Percentiles rank a stretch among this genome's conserved stretches.
These are phyloP conservation scores for Biscogniauxia mediterranea DNA, from an alignment of 2,329 filamentous ascomycete genomes.

Conservation along the genomic window DNA sequence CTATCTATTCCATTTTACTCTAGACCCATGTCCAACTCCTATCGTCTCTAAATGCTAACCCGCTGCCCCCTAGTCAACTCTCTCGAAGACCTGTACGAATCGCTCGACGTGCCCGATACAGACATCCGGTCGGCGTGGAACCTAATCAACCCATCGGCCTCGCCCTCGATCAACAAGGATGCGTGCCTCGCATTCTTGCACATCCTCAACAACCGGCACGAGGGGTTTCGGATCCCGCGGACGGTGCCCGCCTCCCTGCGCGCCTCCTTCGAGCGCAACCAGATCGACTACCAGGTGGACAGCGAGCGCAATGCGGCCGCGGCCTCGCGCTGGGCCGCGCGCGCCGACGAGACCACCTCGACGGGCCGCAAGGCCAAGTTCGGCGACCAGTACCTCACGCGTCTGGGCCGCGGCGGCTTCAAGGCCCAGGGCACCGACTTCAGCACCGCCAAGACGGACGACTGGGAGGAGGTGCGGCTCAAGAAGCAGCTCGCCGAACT, in stretches of 20 bases:
- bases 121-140: conserved; percentile 95
- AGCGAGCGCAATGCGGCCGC: conserved; percentile 62
- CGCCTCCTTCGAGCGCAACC: conserved; percentile 87
- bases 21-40: background rate
- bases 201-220: conserved; percentile 93
- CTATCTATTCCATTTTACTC: background rate
- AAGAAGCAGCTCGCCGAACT: conserved; percentile 90
- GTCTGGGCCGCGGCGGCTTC: conserved; percentile 80
- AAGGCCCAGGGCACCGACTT: conserved; percentile 89
- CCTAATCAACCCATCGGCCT: conserved; percentile 87
- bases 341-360: conserved; percentile 74
- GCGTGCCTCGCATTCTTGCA: conserved; percentile 92
- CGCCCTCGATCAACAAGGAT: conserved; percentile 85
- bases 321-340: conserved; percentile 74
- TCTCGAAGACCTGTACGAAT: conserved; percentile 81
- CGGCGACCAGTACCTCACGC: conserved; percentile 91
- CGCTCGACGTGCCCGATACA: conserved; percentile 69
- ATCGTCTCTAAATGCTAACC: background rate
- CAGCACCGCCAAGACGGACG: conserved; percentile 77
- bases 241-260: conserved; percentile 89
- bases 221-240: conserved; percentile 90
- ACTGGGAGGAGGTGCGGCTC: conserved; percentile 96
- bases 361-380: conserved; percentile 96
- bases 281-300: conserved; percentile 94
- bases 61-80: conserved; percentile 59